Evolutionary conservation across 2,329 filamentous ascomycete genomes (phyloP).

Genomic region (Calonectria ilicicola): DNA sequence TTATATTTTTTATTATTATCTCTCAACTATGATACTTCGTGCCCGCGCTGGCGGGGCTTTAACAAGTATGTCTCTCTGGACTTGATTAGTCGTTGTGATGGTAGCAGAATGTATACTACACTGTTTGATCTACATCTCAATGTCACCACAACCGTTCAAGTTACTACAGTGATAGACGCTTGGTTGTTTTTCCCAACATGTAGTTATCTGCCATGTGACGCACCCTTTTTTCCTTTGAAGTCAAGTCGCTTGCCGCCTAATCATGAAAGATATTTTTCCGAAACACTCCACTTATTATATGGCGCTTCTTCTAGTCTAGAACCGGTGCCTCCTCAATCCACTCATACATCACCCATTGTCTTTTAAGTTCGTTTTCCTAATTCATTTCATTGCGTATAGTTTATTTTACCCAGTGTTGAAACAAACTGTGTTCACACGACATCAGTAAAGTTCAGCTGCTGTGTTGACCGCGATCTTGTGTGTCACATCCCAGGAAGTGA

Average conservation of each 20-base stretch:
- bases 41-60: neutral
- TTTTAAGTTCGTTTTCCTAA: too few species aligned
- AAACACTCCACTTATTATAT: neutral
- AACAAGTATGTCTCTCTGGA: neutral
- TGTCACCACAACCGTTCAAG: neutral
- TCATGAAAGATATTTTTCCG: neutral
- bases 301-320: neutral
- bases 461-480: too few species aligned
- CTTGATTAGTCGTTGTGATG: neutral
- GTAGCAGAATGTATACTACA: slow-evolving; percentile 19
- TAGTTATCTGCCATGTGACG: neutral
- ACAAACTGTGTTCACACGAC: too few species aligned
- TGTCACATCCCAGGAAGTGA: too few species aligned
- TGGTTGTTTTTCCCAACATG: neutral
- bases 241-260: neutral
- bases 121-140: neutral
- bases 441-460: too few species aligned
- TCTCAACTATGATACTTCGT: slow-evolving; percentile 4
- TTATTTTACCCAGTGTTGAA: too few species aligned
- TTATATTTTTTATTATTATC: neutral
- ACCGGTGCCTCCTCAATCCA: too few species aligned
- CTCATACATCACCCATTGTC: too few species aligned
- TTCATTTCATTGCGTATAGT: too few species aligned
- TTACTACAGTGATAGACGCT: neutral
- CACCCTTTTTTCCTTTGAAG: too few species aligned